A percentile compares a stretch with the other conserved stretches of the same genome.
Conservation (phyloP, 2,329 filamentous ascomycete species). For the Xylaria sp. region DNA sequence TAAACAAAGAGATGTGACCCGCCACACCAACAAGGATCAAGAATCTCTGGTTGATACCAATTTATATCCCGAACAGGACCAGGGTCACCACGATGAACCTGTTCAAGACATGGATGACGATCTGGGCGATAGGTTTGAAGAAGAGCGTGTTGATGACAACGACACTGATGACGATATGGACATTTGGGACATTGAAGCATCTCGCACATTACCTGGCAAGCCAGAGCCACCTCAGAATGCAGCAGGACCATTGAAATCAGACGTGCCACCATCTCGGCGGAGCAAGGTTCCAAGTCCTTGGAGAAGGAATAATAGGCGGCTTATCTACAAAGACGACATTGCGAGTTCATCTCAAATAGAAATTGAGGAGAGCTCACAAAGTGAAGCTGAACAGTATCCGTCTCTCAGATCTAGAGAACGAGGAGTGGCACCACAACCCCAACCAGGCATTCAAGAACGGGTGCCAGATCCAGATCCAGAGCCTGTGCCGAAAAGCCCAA, state of each 20-base stretch:
- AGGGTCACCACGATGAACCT: constrained; percentile 39
- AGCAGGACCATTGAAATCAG: constrained; percentile 26
- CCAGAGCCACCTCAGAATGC: constrained; percentile 38
- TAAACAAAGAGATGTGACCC: constrained; percentile 36
- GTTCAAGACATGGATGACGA: constrained; percentile 35
- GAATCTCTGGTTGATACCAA: constrained; percentile 17
- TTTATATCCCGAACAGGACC: constrained; percentile 14
- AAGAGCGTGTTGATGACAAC: constrained; percentile 33
- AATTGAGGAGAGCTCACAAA: constrained; percentile 46
- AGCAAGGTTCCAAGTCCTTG: constrained; percentile 55
- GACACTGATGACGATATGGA: constrained; percentile 54
- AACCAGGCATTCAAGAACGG: constrained; percentile 21
- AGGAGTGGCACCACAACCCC: constrained; percentile 36
- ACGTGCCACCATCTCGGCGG: constrained; percentile 43
- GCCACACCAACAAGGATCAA: constrained; percentile 31
- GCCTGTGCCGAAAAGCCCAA: constrained; percentile 6
- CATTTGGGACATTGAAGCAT: constrained; percentile 68
- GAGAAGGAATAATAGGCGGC: constrained; percentile 50
- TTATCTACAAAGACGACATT: constrained; percentile 50
- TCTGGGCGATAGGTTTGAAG: constrained; percentile 31
- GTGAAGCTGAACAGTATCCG: constrained; percentile 41
- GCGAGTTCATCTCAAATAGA: constrained; percentile 49
- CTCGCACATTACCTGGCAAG: constrained; percentile 55
- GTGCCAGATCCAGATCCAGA: constrained; percentile 14
- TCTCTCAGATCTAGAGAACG: constrained; percentile 27